Conservation (phyloP, 805 yeast genomes). For the Ogataea ganodermae region DNA sequence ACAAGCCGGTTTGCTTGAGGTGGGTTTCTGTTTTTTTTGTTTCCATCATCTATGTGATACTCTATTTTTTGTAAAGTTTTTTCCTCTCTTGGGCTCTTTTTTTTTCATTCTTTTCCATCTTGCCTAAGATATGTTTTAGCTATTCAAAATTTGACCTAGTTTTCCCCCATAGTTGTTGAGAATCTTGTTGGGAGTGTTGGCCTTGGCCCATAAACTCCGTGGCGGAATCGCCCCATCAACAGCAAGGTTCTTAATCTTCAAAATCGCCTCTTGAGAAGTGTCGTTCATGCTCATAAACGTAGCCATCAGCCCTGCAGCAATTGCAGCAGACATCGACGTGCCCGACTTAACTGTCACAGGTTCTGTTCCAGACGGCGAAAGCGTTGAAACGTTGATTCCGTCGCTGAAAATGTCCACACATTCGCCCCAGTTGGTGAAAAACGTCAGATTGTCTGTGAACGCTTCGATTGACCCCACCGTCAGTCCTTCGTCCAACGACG, state of each 20-base stretch:
- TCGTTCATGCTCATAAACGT: conserved; percentile 46
- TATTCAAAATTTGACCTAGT: conserved; percentile 16
- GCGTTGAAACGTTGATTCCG: conserved; percentile 48
- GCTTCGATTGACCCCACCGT: conserved; percentile 45
- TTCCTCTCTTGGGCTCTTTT: not conserved
- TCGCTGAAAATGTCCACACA: conserved; percentile 55
- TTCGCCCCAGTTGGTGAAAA: conserved; percentile 50
- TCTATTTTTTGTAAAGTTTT: not conserved
- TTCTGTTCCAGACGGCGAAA: conserved; percentile 34
- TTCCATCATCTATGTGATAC: not conserved
- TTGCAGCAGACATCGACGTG: conserved; percentile 51
- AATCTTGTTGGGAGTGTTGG: conserved; percentile 26
- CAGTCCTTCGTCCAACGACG: conserved; percentile 42
- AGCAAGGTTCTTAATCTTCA: conserved; percentile 25
- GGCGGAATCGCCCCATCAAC: conserved; percentile 16
- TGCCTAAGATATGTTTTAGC: conserved; percentile 4
- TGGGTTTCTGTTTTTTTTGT: not conserved
- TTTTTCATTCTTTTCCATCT: not conserved
- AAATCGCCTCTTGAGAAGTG: conserved; percentile 37
- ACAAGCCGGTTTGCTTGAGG: not conserved
- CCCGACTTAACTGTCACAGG: conserved; percentile 42
- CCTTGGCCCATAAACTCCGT: conserved; percentile 10
- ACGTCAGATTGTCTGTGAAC: conserved; percentile 36
- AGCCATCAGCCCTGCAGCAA: conserved; percentile 48
- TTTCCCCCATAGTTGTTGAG: conserved; percentile 26